Evolutionary conservation across 1,139 yeast genomes (phyloP), one percentile per base, ranked within the genome.

Genomic region (Kluyveromyces sp.): DNA sequence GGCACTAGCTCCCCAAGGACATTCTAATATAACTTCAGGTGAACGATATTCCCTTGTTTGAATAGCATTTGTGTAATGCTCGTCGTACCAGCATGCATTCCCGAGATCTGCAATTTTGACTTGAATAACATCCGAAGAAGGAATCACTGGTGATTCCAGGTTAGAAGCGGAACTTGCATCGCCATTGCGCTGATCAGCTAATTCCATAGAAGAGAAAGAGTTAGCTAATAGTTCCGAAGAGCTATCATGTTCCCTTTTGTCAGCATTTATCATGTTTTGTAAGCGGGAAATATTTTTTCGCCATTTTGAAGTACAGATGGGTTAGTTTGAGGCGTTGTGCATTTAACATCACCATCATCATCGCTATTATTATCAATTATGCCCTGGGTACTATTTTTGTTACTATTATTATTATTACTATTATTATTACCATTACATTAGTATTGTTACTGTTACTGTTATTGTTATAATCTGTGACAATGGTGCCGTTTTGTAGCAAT

Each of bases 31-130:
- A 2, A 79, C 77, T 58, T 83, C 92, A 2, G 90, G 90, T 1
- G 88, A 74, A 47, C 92, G 68, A 59, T 83, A 83, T 59, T 83
- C 90, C 46, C 92, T 67, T 1, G 92, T 83, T 63, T 83, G 89
- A 51, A 83, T 82, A 51, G 81, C 83, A 57, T 81, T 76, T 7
- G 89, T 81, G 60, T 78, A 81, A 59, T 83, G 90, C 34, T 74
- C 72, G 54, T 79, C 74, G 30, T 74, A 70, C 75, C 80, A 81
- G 39, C 89, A 81, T 4, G 89, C 84, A 59, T 83, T 83, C 21
- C 92, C 92, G 50, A 83, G 66, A 63, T 83, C 92, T 3, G 88
- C 89, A 50, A 83, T 77, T 57, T 83, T 83, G n/a, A 75, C 71
- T 43, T 73, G 70, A 30, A 75, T 74, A 2, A 63, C 52, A 40